phyloP scores from a whole-genome alignment of 495 filamentous ascomycete genomes.

The Delitschia confertaspora region DNA sequence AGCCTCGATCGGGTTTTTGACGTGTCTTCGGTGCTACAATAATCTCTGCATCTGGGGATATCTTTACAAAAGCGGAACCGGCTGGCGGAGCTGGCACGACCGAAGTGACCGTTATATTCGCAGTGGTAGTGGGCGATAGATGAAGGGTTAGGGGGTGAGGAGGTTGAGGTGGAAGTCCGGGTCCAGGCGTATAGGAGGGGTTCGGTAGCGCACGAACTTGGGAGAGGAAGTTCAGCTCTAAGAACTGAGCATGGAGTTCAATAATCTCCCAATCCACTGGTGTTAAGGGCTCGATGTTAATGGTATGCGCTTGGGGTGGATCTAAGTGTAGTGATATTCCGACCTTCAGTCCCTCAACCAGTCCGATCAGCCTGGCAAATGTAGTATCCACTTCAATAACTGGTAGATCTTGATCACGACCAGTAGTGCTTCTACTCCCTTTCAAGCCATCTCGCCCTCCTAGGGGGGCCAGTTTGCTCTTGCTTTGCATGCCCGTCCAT shows the following conservation, averaged over 20 bases:
- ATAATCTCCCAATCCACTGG: slow-evolving; percentile 97
- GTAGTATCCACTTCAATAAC: slow-evolving; percentile 83
- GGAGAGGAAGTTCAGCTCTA: slow-evolving; percentile 85
- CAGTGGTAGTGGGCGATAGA: slow-evolving; percentile 89
- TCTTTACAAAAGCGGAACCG: slow-evolving; percentile 74
- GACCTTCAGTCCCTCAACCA: slow-evolving; percentile 77
- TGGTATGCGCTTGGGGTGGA: slow-evolving; percentile 78
- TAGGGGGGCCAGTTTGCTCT: slow-evolving; percentile 63
- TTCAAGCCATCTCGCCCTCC: slow-evolving; percentile 64
- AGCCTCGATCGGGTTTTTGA: slow-evolving; percentile 48
- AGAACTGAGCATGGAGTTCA: slow-evolving; percentile 86
- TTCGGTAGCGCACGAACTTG: slow-evolving; percentile 92
- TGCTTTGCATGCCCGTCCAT: slow-evolving; percentile 96
- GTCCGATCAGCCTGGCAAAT: slow-evolving; percentile 71
- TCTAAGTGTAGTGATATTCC: slow-evolving; percentile 70
- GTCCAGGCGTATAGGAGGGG: slow-evolving; percentile 50
- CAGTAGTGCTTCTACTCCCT: slow-evolving; percentile 41
- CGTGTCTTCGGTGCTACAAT: slow-evolving; percentile 88
- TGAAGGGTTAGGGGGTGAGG: slow-evolving; percentile 82
- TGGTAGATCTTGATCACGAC: slow-evolving; percentile 61
- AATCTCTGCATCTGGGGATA: slow-evolving; percentile 87
- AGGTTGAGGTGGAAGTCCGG: slow-evolving; percentile 40
- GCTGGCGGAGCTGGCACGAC: slow-evolving; percentile 61
- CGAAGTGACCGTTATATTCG: slow-evolving; percentile 77
- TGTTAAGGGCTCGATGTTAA: slow-evolving; percentile 92